A percentile compares a stretch with the other conserved stretches of the same genome.
phyloP scores from a whole-genome alignment of 1,139 yeast species.

The Geotrichum europaeum region DNA sequence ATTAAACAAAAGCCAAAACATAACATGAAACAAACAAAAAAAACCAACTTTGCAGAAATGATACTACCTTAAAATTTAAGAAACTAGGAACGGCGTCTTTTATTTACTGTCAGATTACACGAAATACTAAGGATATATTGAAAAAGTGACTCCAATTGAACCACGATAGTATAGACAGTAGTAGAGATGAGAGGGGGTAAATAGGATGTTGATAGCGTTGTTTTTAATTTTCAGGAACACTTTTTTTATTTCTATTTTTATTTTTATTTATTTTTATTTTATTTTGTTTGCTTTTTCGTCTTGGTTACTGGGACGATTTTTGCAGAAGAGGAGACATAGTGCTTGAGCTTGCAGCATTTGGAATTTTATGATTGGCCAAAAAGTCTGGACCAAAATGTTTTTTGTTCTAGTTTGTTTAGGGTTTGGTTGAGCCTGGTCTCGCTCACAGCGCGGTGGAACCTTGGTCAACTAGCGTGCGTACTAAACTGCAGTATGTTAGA shows the following conservation, averaged over 20 bases:
- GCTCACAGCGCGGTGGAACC: background rate
- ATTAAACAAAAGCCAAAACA: background rate
- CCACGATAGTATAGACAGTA: too few relatives aligned
- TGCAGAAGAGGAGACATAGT: background rate
- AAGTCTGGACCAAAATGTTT: background rate
- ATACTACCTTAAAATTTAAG: background rate
- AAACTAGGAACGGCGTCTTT: background rate
- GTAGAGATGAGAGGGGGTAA: too few relatives aligned
- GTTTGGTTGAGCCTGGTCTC: background rate
- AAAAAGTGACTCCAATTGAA: too few relatives aligned
- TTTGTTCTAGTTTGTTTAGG: background rate
- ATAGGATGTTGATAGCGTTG: too few relatives aligned
- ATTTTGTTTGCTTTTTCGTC: background rate
- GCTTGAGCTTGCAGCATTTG: background rate
- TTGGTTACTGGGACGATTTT: background rate
- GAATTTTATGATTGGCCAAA: background rate
- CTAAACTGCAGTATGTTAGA: background rate
- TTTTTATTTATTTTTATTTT: background rate
- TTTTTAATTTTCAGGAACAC: too few relatives aligned
- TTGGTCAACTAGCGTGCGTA: background rate
- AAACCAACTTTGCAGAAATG: background rate
- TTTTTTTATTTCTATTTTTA: background rate
- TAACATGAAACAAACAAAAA: background rate
- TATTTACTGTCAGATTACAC: too few relatives aligned
- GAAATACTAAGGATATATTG: too few relatives aligned